Evolutionary conservation across 1,284 basidiomycete species (phyloP), one percentile per base, ranked within the genome.

Genomic region (Amanita bisporigera): DNA sequence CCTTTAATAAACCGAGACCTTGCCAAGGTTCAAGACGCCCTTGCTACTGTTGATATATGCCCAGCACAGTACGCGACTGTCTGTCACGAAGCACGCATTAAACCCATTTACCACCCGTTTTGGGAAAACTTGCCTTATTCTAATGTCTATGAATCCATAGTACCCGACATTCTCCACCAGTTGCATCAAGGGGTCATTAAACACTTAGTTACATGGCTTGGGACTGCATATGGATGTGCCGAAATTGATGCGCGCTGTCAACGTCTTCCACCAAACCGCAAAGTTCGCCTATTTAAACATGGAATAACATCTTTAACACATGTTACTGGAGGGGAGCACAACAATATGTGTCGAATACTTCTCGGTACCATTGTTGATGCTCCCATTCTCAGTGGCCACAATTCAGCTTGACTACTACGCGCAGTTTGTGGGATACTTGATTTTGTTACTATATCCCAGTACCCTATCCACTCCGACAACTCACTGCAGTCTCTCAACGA

Each of bases 161-260:
- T 73, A 3, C 77, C 77, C n/a, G 75, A 79, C 57, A 61, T 78
- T 38, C 69, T 80, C 1, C 78, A 79, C 63, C 74, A 77, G 52
- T 66, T 61, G 3, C 43, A 41, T 21, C 59, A 61, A 47, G 59
- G 59, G 12, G 21, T 61, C 38, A 2, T 61, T 6, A 61, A 61
- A n/a, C 59, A 43, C 17, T 3, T 61, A 7, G 10, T 61, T 1
- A 15, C 21, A 36, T 76, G 59, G 59, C 6, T 36, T 68, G 50
- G 21, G 21, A 60, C 17, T 38, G 66, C 14, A 29, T 67, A 41
- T 61, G 59, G 59, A 11, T 4, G 15, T 17, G 29, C 6, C 4
- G 40, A 61, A 15, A 21, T 61, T 61, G 59, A 61, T 45, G 59
- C 40, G 17, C 40, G 58, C 40, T 43, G 61, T 6, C 15, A 61